Evolutionary conservation across 805 yeast species (phyloP), one percentile per base, ranked within the genome.

Genomic region (Barnettozyma populi): DNA sequence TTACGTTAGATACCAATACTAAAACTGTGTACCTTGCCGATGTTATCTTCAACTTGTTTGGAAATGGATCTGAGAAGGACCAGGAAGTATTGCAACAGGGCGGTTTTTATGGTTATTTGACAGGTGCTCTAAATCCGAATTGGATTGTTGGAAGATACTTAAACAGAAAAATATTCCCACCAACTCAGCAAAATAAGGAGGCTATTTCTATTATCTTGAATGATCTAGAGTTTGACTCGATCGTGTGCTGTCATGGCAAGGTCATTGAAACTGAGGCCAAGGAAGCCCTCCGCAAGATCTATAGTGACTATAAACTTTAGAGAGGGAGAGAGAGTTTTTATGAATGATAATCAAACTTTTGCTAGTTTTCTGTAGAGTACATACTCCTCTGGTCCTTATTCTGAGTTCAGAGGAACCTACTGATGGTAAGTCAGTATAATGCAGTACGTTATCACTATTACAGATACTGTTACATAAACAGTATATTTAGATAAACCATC

Each of bases 231-330:
- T 73, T 79, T 50, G 73, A 74, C 13, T 65, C 67, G n/a, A 65
- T 79, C 43, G 75, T 82, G 36, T 65, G 73, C 54, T 77, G 83
- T 52, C 88, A 82, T 58, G 89, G 89, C 13, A 75, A 75, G 52
- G 68, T 79, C 10, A 66, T 81, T 47, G 79, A 75, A 20, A 56
- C 61, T 8, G 60, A 64, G 42, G 77, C 66, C 14, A 62, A 63
- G 42, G 23, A 27, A 7, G 34, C 32, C 18, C 19, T 39, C 20
- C 16, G 16, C 31, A 39, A 18, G 21, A 20, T 39, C 11, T 39
- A 24, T 39, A 2, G 23, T 13, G 41, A 23, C 27, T 37, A 37
- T 29, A 39, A 25, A n/a, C 32, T 39, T 7, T 39, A 25, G 40
- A 37, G 19, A 32, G 21, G 5, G 7, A n/a, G n/a, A n/a, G n/a